These are phyloP conservation scores for Penicillium malachiteum DNA, from an alignment of 495 filamentous ascomycete genomes.

Conservation along the genomic window DNA sequence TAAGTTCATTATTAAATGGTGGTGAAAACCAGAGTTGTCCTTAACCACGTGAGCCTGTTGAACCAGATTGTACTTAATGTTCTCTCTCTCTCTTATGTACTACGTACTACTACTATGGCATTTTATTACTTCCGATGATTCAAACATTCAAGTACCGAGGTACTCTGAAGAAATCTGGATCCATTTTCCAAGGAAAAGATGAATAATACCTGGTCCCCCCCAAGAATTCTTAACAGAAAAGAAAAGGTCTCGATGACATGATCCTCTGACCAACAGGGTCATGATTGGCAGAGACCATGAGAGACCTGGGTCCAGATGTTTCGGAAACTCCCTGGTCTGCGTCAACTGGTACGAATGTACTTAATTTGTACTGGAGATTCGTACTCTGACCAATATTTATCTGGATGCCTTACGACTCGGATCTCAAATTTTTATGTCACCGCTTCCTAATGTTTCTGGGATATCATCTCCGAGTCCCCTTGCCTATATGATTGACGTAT, in stretches of 20 bases:
- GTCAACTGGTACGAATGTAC: background rate
- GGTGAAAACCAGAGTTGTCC: no score
- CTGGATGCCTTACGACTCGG: background rate
- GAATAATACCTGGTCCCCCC: background rate
- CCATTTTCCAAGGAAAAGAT: background rate
- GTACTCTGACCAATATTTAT: background rate
- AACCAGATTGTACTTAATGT: no score
- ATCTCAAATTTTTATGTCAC: background rate
- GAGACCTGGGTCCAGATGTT: slow-evolving; percentile 5
- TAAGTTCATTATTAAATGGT: no score
- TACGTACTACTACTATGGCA: no score
- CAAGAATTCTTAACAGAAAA: background rate
- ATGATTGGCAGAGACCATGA: slow-evolving; percentile 1
- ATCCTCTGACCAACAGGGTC: background rate
- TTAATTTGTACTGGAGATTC: background rate
- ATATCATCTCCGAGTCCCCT: background rate
- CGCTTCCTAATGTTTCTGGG: background rate
- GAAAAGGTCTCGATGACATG: slow-evolving; percentile 6
- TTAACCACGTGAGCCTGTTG: no score
- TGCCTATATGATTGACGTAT: background rate
- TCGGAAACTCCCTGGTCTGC: slow-evolving; percentile 5
- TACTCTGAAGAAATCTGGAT: no score
- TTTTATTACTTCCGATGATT: no score
- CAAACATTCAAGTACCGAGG: no score
- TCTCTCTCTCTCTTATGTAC: no score